phyloP scores from a whole-genome alignment of 2,329 filamentous ascomycete genomes.

The Fusarium annulatum region DNA sequence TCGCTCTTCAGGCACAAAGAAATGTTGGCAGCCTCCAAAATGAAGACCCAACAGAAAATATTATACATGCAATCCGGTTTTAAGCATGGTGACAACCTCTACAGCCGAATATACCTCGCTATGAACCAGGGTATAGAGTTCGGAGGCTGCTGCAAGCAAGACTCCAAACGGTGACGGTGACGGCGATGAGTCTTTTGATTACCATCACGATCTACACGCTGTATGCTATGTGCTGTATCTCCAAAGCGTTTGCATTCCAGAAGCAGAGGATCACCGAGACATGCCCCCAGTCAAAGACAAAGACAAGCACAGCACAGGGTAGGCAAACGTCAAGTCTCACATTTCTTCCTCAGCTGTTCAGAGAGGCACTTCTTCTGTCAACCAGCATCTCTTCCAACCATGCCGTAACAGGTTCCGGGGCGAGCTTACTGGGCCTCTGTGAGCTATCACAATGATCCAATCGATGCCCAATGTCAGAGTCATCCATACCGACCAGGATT shows the following conservation, averaged over 20 bases:
- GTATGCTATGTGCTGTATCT: neutral
- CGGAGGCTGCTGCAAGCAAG: constrained; percentile 6
- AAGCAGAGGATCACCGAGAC: constrained; percentile 16
- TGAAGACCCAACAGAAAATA: constrained; percentile 29
- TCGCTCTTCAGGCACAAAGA: constrained; percentile 20
- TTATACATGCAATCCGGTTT: neutral
- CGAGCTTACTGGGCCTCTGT: constrained; percentile 14
- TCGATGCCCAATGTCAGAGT: constrained; percentile 8
- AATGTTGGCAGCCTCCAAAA: constrained; percentile 19
- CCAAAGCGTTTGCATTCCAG: constrained; percentile 32
- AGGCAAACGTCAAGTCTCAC: neutral
- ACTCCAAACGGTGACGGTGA: neutral
- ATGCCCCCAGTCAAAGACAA: constrained; percentile 18
- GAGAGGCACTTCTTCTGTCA: constrained; percentile 1
- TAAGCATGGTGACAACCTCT: constrained; percentile 14
- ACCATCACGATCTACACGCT: neutral
- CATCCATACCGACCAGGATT: constrained; percentile 24
- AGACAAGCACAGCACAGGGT: neutral
- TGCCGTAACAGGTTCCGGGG: constrained; percentile 1
- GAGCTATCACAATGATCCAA: constrained; percentile 32
- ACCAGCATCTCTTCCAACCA: neutral
- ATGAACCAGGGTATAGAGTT: constrained; percentile 8
- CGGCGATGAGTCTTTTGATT: neutral
- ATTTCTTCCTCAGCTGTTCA: constrained; percentile 1
- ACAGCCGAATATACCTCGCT: neutral